Evolutionary conservation across 768 basidiomycete genomes (phyloP).

Genomic region (Mycena maculata): DNA sequence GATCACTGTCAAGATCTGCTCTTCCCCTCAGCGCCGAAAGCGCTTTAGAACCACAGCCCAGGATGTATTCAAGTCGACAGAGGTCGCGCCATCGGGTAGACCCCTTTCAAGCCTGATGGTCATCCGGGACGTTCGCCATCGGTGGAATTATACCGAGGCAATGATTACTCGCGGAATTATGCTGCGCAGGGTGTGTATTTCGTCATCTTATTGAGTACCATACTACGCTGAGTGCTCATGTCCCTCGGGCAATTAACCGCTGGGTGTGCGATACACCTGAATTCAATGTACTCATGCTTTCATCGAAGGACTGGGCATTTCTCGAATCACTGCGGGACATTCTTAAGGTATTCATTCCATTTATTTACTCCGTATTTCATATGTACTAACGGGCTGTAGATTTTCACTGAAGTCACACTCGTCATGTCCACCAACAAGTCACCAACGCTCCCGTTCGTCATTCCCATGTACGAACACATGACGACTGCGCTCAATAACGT

Average conservation of each 20-base stretch:
- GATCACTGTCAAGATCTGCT: too few species aligned
- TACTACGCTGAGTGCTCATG: background rate
- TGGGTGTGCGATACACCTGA: constrained; percentile 4
- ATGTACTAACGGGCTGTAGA: too few species aligned
- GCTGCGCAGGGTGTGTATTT: background rate
- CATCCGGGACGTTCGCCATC: background rate
- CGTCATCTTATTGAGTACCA: background rate
- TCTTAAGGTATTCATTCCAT: too few species aligned
- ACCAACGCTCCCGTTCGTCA: too few species aligned
- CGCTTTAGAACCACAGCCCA: too few species aligned
- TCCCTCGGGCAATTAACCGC: background rate
- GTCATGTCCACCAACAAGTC: too few species aligned
- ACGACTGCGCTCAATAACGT: too few species aligned
- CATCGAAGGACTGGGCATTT: background rate
- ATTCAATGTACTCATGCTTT: background rate
- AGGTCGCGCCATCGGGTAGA: background rate
- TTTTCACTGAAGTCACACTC: too few species aligned
- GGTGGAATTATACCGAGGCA: constrained; percentile 5
- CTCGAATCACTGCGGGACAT: background rate
- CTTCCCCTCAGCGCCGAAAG: too few species aligned
- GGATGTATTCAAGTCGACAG: background rate
- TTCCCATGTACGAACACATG: too few species aligned
- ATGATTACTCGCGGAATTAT: background rate
- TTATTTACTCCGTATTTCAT: too few species aligned
- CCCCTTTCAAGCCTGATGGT: background rate